Evolutionary conservation across 1,284 basidiomycete genomes (phyloP).

Genomic region (Schizophyllum commune): DNA sequence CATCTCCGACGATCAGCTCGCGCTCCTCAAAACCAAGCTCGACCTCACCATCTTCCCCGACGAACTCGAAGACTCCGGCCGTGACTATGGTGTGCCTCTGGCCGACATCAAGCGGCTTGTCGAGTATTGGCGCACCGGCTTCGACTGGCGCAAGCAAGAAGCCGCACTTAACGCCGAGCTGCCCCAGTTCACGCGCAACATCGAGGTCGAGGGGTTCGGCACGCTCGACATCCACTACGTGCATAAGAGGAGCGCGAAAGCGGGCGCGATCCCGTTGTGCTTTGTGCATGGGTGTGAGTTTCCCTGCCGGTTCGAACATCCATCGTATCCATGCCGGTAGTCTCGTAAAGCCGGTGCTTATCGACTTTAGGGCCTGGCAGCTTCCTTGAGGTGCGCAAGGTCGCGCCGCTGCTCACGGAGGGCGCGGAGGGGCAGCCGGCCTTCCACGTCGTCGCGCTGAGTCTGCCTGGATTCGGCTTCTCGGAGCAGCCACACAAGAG

Average conservation of each 20-base stretch:
- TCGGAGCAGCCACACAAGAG: slow-evolving; percentile 34
- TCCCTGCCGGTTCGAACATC: not conserved
- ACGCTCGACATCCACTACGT: slow-evolving; percentile 42
- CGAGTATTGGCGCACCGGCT: slow-evolving; percentile 34
- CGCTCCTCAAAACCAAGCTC: slow-evolving; percentile 31
- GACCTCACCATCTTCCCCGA: slow-evolving; percentile 36
- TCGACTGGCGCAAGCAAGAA: slow-evolving; percentile 42
- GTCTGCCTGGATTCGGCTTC: slow-evolving; percentile 50
- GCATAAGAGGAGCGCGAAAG: slow-evolving; percentile 34
- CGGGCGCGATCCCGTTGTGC: slow-evolving; percentile 39
- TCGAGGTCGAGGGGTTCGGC: slow-evolving; percentile 35
- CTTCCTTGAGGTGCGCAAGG: slow-evolving; percentile 47
- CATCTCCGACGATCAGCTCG: slow-evolving; percentile 30
- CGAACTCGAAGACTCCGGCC: slow-evolving; percentile 36
- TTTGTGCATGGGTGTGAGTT: slow-evolving; percentile 46
- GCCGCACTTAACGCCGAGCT: slow-evolving; percentile 34
- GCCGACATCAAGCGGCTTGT: slow-evolving; percentile 35
- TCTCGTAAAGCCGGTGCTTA: not conserved
- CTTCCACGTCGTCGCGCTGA: slow-evolving; percentile 50
- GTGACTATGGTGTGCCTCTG: slow-evolving; percentile 41
- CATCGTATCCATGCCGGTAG: not conserved
- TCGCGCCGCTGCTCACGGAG: slow-evolving; percentile 40
- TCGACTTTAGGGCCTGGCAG: slow-evolving; percentile 45
- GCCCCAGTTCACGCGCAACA: slow-evolving; percentile 39
- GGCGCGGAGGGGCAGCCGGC: slow-evolving; percentile 36